Evolutionary conservation across 441 rosid genomes (phyloP), one percentile per base, ranked within the genome.

Genomic region (Arabidopsis lyrata): DNA sequence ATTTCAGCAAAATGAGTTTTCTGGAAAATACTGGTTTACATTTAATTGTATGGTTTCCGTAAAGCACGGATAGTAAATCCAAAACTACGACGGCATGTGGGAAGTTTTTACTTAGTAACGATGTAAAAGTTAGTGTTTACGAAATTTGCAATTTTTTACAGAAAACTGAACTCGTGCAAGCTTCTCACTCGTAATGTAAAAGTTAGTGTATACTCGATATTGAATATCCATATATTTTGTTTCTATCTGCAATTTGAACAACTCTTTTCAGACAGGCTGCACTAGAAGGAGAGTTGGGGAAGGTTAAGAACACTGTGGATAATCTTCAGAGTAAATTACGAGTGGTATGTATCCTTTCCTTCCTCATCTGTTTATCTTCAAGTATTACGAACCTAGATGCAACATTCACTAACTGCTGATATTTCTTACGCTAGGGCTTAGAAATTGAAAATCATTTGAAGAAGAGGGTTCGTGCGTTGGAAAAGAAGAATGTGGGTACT

Each of bases 221-320:
- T 24, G 27, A 24, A 24, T 24, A 24, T 24, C 27, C 27, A 24
- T 24, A 29, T 29, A 3, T 29, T 4, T 29, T 29, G 4, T 70
- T 74, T 81, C 80, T 70, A 57, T 77, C 39, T 75, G 77, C 86
- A 73, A 86, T 79, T 78, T 81, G 83, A 89, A 73, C 89, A 89
- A 92, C 84, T 81, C 80, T 76, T 81, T 87, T 92, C 86, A 91
- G 99, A 93, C 97, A 96, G 99, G 88, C 87, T 89, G 89, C 91
- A 72, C 78, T 93, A 74, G 98, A 96, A 85, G 93, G 77, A 73
- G 96, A 96, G 83, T 75, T 89, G 85, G 85, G 86, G 69, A 83
- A 75, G 48, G 79, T 75, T 77, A 87, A 90, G 80, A 83, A 74
- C 61, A 78, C 84, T 61, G 73, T 84, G 61, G 96, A 93, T 72